Conservation (phyloP, 768 basidiomycete species). For the Rhodotorula taiwanensis region DNA sequence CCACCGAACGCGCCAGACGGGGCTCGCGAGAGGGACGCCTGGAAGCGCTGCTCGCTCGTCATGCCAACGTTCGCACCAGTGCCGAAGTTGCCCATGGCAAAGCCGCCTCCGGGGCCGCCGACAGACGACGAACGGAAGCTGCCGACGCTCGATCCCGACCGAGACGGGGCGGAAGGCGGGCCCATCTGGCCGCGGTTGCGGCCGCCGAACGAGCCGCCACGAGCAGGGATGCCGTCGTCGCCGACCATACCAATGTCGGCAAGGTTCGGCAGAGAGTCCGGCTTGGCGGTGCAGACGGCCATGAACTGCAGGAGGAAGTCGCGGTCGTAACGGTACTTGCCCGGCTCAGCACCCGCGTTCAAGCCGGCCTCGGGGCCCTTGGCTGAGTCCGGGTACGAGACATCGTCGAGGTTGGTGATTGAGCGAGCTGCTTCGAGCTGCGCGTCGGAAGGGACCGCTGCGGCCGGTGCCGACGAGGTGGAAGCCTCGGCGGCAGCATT, state of each 20-base stretch:
- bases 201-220: constrained; percentile 31
- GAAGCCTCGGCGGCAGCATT: not conserved
- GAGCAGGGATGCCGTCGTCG: constrained; percentile 30
- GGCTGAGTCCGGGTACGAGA: constrained; percentile 76
- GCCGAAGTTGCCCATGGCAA: constrained; percentile 41
- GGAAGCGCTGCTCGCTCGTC: constrained; percentile 37
- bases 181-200: constrained; percentile 31
- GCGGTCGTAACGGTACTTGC: constrained; percentile 95
- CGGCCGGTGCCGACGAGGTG: constrained; percentile 1
- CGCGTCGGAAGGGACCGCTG: constrained; percentile 40
- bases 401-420: constrained; percentile 70
- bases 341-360: constrained; percentile 72
- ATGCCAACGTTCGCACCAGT: constrained; percentile 13
- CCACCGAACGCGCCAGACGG: constrained; percentile 28
- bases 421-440: constrained; percentile 66
- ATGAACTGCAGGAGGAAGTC: constrained; percentile 98
- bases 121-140: constrained; percentile 32
- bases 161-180: constrained; percentile 23
- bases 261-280: constrained; percentile 77
- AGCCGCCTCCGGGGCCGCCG: constrained; percentile 30
- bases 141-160: constrained; percentile 10
- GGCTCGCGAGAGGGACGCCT: constrained; percentile 24
- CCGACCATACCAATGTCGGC: constrained; percentile 84
- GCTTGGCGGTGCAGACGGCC: constrained; percentile 88
- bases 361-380: constrained; percentile 75